Conservation (phyloP, 257 asterid species). For the Cordia subcordata region DNA sequence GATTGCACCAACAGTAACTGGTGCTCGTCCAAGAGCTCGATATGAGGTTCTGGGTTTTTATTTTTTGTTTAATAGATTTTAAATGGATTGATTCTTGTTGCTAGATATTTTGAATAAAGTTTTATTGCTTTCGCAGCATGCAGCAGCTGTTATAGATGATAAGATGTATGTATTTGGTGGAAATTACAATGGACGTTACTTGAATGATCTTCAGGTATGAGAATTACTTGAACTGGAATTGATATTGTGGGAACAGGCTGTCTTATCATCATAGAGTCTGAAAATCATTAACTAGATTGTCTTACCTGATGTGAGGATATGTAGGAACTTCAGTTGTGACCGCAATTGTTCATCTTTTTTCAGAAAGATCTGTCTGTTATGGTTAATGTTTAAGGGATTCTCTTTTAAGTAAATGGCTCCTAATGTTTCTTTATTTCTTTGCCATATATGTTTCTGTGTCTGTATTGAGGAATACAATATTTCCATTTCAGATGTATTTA, state of each 20-base stretch:
- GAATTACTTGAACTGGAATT: slow-evolving; percentile 13
- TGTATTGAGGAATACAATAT: background rate
- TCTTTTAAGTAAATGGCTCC: background rate
- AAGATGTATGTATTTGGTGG: slow-evolving; percentile 95
- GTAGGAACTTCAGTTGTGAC: background rate
- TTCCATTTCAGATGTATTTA: background rate
- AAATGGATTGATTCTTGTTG: background rate
- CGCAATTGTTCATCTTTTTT: background rate
- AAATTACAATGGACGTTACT: slow-evolving; percentile 91
- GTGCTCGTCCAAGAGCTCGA: slow-evolving; percentile 67
- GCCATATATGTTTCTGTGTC: background rate
- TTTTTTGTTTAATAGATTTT: slow-evolving; percentile 10
- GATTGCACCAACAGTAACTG: slow-evolving; percentile 77
- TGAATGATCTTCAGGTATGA: slow-evolving; percentile 93
- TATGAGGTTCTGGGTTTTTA: slow-evolving; percentile 53
- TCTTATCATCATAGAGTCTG: slow-evolving; percentile 16
- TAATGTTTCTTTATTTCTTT: background rate
- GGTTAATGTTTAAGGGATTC: no score
- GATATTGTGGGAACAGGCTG: slow-evolving; percentile 1
- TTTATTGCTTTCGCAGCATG: slow-evolving; percentile 58
- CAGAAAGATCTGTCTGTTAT: no score
- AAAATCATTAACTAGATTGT: slow-evolving; percentile 4
- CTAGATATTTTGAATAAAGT: slow-evolving; percentile 12
- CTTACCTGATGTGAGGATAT: background rate
- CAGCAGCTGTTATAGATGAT: slow-evolving; percentile 82